Evolutionary conservation across 2,329 filamentous ascomycete species (phyloP).

Genomic region (Sporothrix luriei): DNA sequence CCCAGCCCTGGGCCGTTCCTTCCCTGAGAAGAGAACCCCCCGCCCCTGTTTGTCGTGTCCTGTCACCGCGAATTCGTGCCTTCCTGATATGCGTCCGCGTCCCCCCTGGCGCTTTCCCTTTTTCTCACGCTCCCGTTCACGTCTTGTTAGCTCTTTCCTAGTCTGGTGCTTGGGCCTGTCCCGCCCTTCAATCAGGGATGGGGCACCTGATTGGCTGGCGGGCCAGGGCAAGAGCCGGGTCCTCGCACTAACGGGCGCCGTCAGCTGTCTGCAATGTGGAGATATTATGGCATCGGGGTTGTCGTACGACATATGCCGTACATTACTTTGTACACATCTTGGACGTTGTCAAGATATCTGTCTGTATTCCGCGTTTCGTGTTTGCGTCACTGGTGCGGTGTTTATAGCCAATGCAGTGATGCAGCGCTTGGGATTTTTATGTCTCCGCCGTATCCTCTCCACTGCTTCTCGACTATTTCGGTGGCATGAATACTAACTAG

Average conservation of each 20-base stretch:
- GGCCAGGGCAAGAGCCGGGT: constrained; percentile 18
- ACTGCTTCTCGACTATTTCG: neutral
- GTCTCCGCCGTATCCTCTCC: too few relatives aligned
- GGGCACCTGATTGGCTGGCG: constrained; percentile 34
- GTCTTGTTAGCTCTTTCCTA: constrained; percentile 29
- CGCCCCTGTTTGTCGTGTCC: neutral
- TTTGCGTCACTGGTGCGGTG: neutral
- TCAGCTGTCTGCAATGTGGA: neutral
- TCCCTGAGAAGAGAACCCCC: neutral
- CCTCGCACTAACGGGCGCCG: constrained; percentile 17
- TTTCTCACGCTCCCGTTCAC: neutral
- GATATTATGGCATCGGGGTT: neutral
- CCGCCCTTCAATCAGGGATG: constrained; percentile 36
- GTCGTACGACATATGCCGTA: too few relatives aligned
- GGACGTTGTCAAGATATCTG: neutral
- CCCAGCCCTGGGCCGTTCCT: neutral
- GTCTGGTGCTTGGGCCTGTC: constrained; percentile 29
- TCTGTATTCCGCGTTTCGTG: neutral
- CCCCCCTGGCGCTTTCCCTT: constrained; percentile 14
- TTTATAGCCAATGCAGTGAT: neutral
- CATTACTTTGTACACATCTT: neutral
- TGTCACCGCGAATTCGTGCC: constrained; percentile 20
- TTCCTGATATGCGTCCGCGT: neutral
- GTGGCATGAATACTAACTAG: neutral
- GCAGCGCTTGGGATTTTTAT: neutral